Conservation (phyloP, 345 rosid species). For the Euphorbia pulcherrima region DNA sequence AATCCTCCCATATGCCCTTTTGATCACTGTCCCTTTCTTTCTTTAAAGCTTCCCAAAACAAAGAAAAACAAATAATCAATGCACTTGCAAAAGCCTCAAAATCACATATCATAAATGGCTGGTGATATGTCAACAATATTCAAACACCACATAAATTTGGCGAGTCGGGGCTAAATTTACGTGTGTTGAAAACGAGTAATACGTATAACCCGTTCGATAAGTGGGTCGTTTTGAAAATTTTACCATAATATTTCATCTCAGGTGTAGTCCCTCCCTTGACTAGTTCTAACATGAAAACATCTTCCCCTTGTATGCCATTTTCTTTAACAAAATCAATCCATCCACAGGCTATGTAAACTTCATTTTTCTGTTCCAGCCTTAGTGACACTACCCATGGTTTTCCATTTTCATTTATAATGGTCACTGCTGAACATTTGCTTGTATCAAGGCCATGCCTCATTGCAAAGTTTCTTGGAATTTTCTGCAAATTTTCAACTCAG, state of each 20-base stretch:
- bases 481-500: slow-evolving; percentile 11
- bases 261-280: slow-evolving; percentile 3
- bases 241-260: slow-evolving; percentile 9
- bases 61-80: too few species aligned
- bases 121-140: not conserved
- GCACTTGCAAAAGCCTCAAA: not conserved
- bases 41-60: not conserved
- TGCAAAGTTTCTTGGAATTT: slow-evolving; percentile 8
- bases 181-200: too few species aligned
- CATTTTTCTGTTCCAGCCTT: not conserved
- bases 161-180: too few species aligned
- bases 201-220: not conserved
- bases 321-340: slow-evolving; percentile 3
- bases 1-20: not conserved
- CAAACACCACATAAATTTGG: not conserved
- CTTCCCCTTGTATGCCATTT: slow-evolving; percentile 9
- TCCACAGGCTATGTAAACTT: not conserved
- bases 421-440: not conserved
- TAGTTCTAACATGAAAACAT: slow-evolving; percentile 10
- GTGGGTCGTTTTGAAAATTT: not conserved
- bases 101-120: not conserved
- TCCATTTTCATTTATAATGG: slow-evolving; percentile 13
- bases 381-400: not conserved
- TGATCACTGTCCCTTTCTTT: not conserved
- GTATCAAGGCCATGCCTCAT: not conserved